Conservation (phyloP, 1,284 basidiomycete genomes). For the Austropuccinia psidii region DNA sequence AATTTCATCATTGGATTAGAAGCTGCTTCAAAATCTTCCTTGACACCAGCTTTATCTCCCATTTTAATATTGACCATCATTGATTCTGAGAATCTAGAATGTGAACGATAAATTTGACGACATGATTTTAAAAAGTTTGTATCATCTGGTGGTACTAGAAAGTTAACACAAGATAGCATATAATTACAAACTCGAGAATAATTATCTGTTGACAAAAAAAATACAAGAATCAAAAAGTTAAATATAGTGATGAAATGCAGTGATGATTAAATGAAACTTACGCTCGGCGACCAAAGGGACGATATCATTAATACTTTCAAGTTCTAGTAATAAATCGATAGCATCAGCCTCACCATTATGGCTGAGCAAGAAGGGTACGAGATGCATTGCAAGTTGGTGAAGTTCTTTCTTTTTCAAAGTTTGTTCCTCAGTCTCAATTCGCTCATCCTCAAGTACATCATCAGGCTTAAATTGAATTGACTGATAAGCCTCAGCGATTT, state of each 20-base stretch:
- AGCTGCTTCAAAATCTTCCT: conserved; percentile 75
- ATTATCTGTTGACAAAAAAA: conserved; percentile 55
- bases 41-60: conserved; percentile 70
- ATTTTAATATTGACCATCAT: conserved; percentile 79
- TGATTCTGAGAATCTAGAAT: conserved; percentile 84
- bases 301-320: conserved; percentile 81
- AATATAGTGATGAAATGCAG: not conserved
- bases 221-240: not conserved
- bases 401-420: conserved; percentile 55
- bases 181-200: conserved; percentile 92
- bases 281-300: conserved; percentile 61
- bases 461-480: conserved; percentile 44
- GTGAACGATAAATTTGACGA: conserved; percentile 79
- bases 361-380: conserved; percentile 80
- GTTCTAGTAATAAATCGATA: conserved; percentile 87
- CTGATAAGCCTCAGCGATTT: conserved; percentile 87
- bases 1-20: conserved; percentile 83
- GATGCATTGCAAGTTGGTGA: conserved; percentile 68
- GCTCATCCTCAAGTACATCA: conserved; percentile 38
- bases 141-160: conserved; percentile 91
- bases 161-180: conserved; percentile 90
- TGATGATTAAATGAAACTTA: not conserved
- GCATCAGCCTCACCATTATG: conserved; percentile 99
- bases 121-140: conserved; percentile 80
- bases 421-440: conserved; percentile 33